Base-by-base conservation (phyloP, 2,329 filamentous ascomycete genomes). In the Pleoardoris graminearum region DNA sequence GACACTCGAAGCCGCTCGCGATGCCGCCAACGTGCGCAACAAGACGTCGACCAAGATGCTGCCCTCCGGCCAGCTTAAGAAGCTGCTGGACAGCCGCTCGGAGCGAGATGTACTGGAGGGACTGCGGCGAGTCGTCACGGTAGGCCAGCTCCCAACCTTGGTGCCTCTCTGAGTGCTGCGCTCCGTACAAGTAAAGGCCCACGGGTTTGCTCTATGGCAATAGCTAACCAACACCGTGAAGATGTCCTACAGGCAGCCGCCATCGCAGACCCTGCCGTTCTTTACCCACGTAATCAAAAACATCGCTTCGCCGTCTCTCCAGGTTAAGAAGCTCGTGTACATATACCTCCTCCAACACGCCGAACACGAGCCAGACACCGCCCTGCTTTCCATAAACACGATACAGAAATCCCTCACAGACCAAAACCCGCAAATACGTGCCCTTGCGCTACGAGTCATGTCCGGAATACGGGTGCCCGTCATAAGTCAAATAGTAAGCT, bases 221-320 rank as follows among this genome's bases (percentile, higher is more conserved):
- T 56, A 47, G 54, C 63, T 67, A 52, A 67, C 58, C 29, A 22
- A 29, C 17, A 43, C 35, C 47, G n/a, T 44, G 17, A 68, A 96
- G 91, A 93, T 97, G 88, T 96, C 96, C 85, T 97, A 97, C 77
- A 86, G 89, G 64, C 90, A 95, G 72, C 88, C 90, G 62, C 68
- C 63, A 25, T 70, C 68, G 42, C 67, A 71, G 44, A 96, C 91
- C 52, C 81, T 96, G 2, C 87, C 90, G 19, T 96, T 93, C 81
- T 99, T 99, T 80, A 96, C 93, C n/a, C 89, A 91, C 21, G 89
- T 99, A 50, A 91, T 99, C 73, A 99, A 99, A 79, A 99, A 97
- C 65, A 91, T 97, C 54, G 93, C 93, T 23, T 96, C 90, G 32
- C 89, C 92, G 12, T 96, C 91, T 66, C 82, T 97, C 65, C 91